These are phyloP conservation scores for Camellia granthamiana DNA, from an alignment of 148 eudicot genomes.

Conservation along the genomic window DNA sequence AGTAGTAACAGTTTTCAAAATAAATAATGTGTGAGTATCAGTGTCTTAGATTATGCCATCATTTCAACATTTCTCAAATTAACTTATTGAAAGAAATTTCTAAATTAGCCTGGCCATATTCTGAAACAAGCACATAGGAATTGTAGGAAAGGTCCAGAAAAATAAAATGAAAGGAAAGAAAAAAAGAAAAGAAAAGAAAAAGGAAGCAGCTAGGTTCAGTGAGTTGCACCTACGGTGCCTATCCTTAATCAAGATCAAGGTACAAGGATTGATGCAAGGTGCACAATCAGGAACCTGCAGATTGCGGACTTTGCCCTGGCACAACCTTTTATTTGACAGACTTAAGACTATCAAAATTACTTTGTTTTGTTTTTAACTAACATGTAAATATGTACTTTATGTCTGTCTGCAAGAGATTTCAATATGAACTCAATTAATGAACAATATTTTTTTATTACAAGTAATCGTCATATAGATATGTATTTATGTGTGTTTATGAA, in stretches of 20 bases:
- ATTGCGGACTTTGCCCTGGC: background rate
- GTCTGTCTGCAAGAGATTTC: background rate
- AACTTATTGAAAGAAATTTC: background rate
- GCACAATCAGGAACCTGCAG: background rate
- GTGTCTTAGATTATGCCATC: background rate
- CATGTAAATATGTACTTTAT: background rate
- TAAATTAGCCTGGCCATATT: conserved; percentile 3
- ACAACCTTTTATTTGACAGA: background rate
- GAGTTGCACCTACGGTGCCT: conserved; percentile 1
- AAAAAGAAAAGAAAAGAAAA: background rate
- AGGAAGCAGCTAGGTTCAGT: background rate
- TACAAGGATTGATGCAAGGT: background rate
- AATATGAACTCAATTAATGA: background rate
- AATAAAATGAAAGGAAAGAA: background rate
- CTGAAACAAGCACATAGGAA: background rate
- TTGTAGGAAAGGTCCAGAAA: background rate
- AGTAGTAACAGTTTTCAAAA: background rate
- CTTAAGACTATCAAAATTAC: background rate
- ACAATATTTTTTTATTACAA: background rate
- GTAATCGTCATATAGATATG: background rate
- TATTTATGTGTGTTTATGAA: background rate
- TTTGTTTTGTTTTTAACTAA: background rate
- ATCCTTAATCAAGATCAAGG: background rate
- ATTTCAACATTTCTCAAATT: background rate
- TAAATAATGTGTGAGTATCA: background rate